phyloP scores from a whole-genome alignment of 2,329 filamentous ascomycete genomes.

The Phyllosticta citribraziliensis region DNA sequence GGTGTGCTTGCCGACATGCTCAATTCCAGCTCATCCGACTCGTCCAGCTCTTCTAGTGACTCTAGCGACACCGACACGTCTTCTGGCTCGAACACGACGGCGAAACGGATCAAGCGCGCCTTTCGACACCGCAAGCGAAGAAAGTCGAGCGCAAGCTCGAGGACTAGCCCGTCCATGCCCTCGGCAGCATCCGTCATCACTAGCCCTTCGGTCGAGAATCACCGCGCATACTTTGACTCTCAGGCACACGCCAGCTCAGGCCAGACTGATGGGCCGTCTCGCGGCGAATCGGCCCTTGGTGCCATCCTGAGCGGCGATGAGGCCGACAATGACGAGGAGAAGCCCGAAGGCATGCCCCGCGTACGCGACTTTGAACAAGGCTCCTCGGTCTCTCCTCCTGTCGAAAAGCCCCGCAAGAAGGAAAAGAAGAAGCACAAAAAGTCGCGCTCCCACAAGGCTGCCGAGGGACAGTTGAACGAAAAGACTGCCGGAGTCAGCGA shows the following conservation, averaged over 20 bases:
- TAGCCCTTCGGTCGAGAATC: constrained; percentile 34
- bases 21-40: constrained; percentile 54
- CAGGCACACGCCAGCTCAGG: constrained; percentile 9
- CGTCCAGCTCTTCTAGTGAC: constrained; percentile 36
- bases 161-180: constrained; percentile 52
- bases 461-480: not conserved
- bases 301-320: constrained; percentile 44
- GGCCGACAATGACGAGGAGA: constrained; percentile 36
- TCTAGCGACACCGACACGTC: constrained; percentile 56
- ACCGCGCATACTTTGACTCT: constrained; percentile 30
- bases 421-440: constrained; percentile 40
- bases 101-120: constrained; percentile 65
- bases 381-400: constrained; percentile 23
- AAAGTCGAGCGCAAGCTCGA: constrained; percentile 65
- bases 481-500: not conserved
- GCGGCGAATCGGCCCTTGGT: constrained; percentile 27
- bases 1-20: constrained; percentile 76
- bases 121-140: constrained; percentile 61
- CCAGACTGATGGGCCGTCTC: constrained; percentile 17
- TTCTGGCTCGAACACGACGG: constrained; percentile 59
- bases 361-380: constrained; percentile 41
- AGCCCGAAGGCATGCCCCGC: constrained; percentile 23
- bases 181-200: constrained; percentile 35
- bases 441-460: constrained; percentile 17
- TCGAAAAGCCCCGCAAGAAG: constrained; percentile 31